Conservation (phyloP, 331 rosid species). For the Dryas integrifolia region DNA sequence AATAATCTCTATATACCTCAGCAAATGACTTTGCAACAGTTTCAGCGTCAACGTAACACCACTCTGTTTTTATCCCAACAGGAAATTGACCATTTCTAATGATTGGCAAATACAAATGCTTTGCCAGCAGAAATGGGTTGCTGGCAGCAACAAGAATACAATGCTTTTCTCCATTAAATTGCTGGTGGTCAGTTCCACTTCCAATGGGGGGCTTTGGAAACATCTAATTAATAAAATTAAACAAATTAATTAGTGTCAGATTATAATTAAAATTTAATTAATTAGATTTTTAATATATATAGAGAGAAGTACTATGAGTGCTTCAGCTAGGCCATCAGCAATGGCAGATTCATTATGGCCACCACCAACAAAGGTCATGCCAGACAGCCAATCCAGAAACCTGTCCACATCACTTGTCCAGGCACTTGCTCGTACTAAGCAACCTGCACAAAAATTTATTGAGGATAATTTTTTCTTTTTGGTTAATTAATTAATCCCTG, state of each 20-base stretch:
- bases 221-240: slow-evolving; percentile 9
- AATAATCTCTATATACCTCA: slow-evolving; percentile 1
- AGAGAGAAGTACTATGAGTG: slow-evolving; percentile 13
- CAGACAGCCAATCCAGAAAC: not conserved
- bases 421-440: not conserved
- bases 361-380: not conserved
- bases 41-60: not conserved
- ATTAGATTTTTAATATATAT: no score
- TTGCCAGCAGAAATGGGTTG: not conserved
- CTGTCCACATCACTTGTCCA: slow-evolving; percentile 2
- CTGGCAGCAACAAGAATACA: slow-evolving; percentile 27
- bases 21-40: not conserved
- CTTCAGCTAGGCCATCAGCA: slow-evolving; percentile 24
- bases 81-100: slow-evolving; percentile 1
- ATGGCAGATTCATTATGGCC: slow-evolving; percentile 14
- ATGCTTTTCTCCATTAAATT: slow-evolving; percentile 5
- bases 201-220: slow-evolving; percentile 16
- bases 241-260: no score
- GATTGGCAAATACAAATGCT: not conserved
- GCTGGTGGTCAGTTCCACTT: not conserved
- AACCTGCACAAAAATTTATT: not conserved
- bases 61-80: not conserved
- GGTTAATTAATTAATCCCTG: no score
- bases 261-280: no score
- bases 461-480: no score